A percentile compares a stretch with the other conserved stretches of the same genome.
Evolutionary conservation across 495 filamentous ascomycete genomes (phyloP).

Genomic region (Neurospora cerealis): DNA sequence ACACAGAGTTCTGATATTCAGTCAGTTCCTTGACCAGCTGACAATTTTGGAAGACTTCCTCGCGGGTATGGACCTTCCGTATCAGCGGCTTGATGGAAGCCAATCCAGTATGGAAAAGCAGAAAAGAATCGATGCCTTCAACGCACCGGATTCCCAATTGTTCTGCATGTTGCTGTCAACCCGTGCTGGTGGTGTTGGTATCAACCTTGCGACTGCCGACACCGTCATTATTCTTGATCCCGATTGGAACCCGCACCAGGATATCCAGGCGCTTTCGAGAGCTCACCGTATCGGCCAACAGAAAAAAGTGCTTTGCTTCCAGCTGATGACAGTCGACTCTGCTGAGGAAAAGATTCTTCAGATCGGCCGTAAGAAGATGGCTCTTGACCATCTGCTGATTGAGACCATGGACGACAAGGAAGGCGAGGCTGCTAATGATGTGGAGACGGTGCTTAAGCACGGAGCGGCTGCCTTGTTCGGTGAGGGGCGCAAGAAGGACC

Average conservation of each 20-base stretch:
- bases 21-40: slow-evolving; percentile 84
- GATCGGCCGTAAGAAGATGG: slow-evolving; percentile 91
- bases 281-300: slow-evolving; percentile 94
- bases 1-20: slow-evolving; percentile 90
- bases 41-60: slow-evolving; percentile 90
- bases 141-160: slow-evolving; percentile 67
- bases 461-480: slow-evolving; percentile 81
- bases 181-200: slow-evolving; percentile 89
- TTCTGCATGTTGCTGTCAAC: slow-evolving; percentile 93
- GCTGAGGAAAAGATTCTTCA: slow-evolving; percentile 95
- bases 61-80: slow-evolving; percentile 53
- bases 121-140: slow-evolving; percentile 86
- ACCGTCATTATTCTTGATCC: slow-evolving; percentile 98
- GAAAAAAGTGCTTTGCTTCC: slow-evolving; percentile 91
- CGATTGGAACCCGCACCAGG: slow-evolving; percentile 97
- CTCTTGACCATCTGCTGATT: slow-evolving; percentile 85
- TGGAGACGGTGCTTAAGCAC: slow-evolving; percentile 82
- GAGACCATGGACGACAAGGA: slow-evolving; percentile 70
- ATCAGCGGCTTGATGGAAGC: slow-evolving; percentile 77
- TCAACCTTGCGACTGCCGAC: slow-evolving; percentile 94
- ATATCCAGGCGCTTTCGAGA: slow-evolving; percentile 88
- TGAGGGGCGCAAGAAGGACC: slow-evolving; percentile 53
- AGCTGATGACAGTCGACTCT: slow-evolving; percentile 78
- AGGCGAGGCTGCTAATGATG: slow-evolving; percentile 60
- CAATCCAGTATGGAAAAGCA: slow-evolving; percentile 79